Percentiles rank a stretch among this genome's conserved stretches.
Conservation (phyloP, 306 rosid species). For the Pyrus bretschneideri region DNA sequence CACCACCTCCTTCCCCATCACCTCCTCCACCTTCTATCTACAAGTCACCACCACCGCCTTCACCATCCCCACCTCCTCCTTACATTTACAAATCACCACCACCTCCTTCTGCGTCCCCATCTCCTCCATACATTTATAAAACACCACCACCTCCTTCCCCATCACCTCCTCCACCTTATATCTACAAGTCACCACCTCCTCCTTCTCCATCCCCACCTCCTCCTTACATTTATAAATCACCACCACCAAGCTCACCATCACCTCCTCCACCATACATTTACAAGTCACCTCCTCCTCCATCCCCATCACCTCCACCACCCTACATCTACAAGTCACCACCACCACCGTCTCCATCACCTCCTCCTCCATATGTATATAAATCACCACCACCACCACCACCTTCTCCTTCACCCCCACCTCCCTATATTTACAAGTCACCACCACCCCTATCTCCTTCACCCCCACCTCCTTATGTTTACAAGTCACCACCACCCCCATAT, state of each 20-base stretch:
- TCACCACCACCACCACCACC: not conserved
- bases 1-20: too few species aligned
- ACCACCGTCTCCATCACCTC: not conserved
- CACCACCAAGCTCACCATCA: not conserved
- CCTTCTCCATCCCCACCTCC: not conserved
- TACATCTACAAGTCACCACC: conserved; percentile 10
- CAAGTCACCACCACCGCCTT: too few species aligned
- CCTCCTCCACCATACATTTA: not conserved
- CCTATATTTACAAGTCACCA: not conserved
- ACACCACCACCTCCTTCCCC: too few species aligned
- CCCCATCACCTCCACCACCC: not conserved
- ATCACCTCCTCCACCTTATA: too few species aligned
- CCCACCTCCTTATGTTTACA: not conserved
- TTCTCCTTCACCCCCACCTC: not conserved
- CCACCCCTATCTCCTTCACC: not conserved
- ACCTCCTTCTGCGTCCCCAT: too few species aligned
- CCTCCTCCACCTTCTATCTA: too few species aligned
- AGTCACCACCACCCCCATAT: not conserved
- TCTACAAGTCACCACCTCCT: not conserved
- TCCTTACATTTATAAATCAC: not conserved
- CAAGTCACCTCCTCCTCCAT: not conserved
- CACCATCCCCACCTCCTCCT: too few species aligned
- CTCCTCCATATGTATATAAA: not conserved
- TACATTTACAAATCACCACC: too few species aligned
- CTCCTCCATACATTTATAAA: too few species aligned